phyloP scores from a whole-genome alignment of 2,329 filamentous ascomycete genomes.

The Zymoseptoria pseudotritici region DNA sequence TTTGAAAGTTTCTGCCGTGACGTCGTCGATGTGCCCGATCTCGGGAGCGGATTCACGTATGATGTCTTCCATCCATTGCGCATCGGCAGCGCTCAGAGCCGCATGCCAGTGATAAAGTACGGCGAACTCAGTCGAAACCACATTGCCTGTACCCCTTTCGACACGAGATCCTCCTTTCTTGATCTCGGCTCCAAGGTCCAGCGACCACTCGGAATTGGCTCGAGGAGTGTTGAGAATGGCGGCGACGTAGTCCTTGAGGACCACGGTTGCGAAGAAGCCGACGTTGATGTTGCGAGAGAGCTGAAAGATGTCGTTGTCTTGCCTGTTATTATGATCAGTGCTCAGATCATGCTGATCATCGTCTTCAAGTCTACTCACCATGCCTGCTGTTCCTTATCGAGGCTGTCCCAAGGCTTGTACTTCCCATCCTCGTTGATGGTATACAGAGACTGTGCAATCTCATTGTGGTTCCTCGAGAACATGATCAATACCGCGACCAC shows the following conservation, averaged over 20 bases:
- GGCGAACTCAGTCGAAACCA: constrained; percentile 41
- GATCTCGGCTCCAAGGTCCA: constrained; percentile 41
- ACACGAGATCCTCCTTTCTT: constrained; percentile 35
- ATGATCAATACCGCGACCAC: constrained; percentile 37
- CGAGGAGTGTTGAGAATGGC: constrained; percentile 42
- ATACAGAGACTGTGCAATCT: constrained; percentile 34
- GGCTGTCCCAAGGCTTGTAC: constrained; percentile 35
- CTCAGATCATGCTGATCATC: background rate
- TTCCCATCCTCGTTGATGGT: constrained; percentile 39
- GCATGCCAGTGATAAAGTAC: constrained; percentile 45
- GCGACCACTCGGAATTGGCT: constrained; percentile 40
- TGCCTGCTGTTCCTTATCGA: constrained; percentile 32
- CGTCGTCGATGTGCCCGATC: constrained; percentile 37
- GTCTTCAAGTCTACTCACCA: constrained; percentile 26
- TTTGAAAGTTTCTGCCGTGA: constrained; percentile 37
- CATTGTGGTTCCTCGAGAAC: constrained; percentile 43
- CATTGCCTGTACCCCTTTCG: constrained; percentile 38
- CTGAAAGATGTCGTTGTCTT: constrained; percentile 45
- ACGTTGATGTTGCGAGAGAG: constrained; percentile 41
- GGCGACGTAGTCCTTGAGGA: constrained; percentile 41
- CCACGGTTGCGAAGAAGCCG: constrained; percentile 41
- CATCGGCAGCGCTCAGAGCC: constrained; percentile 39
- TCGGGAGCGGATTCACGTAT: constrained; percentile 31
- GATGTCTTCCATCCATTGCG: constrained; percentile 40
- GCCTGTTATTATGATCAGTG: constrained; percentile 25